Evolutionary conservation across 306 rosid species (phyloP), one percentile per base, ranked within the genome.

Genomic region (Macrotyloma uniflorum): DNA sequence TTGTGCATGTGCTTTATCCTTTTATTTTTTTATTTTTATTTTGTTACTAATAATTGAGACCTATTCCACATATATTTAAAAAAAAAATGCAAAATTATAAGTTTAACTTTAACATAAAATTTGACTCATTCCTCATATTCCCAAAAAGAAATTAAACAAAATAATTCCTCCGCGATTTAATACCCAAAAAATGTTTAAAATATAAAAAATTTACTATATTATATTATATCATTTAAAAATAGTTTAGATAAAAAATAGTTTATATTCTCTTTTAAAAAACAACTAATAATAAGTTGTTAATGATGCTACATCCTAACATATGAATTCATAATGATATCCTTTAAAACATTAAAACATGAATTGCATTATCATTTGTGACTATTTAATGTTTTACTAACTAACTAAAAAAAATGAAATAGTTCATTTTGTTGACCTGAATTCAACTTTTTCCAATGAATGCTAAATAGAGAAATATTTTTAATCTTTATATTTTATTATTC

Each of bases 1-100:
- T 47, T 24, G 0, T 36, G 33, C 86, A 67, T 59, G 77, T 73
- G 68, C 43, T 72, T 72, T 72, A 26, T 57, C 51, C 15, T 33
- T 16, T 19, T 19, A 28, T 43, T 66, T 5, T 64, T n/a, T 38
- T 38, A 26, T 26, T 26, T 26, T 26, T 26, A 26, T 26, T 26
- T 26, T 26, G 1, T 26, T 26, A 2, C 2, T 38, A 9, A 8
- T 2, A 18, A 50, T 4, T 8, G 23, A 51, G 7, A 4, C 62
- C 32, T 10, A 54, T 22, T 54, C 6, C 16, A 20, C n/a, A 50
- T 50, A 6, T 18, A 18, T 50, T 7, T 6, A n/a, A 50, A 50
- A n/a, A 49, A 6, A 4, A 16, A 49, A n/a, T 16, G 16, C 10
- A 53, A 53, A 20, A 53, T 20, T 20, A 36, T 8, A 36, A 6